Evolutionary conservation across 2,329 filamentous ascomycete genomes (phyloP).

Genomic region (Ophiocordyceps sinensis): DNA sequence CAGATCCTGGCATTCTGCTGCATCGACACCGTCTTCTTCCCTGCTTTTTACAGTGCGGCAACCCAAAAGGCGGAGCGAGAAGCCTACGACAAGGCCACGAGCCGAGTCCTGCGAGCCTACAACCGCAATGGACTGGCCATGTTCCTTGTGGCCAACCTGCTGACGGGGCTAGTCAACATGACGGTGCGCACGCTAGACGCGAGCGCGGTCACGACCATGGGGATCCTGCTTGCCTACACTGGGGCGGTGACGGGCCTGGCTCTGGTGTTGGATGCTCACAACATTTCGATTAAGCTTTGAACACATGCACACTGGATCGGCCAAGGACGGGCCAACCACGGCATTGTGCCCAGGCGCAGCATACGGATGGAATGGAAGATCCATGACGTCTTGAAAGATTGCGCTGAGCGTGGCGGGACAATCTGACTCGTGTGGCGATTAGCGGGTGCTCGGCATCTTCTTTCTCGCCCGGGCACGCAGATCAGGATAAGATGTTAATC

Average conservation of each 20-base stretch:
- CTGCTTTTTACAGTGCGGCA: slow-evolving; percentile 46
- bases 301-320: background rate
- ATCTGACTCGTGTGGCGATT: background rate
- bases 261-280: slow-evolving; percentile 45
- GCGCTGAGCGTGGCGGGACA: background rate
- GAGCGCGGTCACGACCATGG: slow-evolving; percentile 50
- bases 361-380: too few relatives aligned
- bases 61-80: slow-evolving; percentile 44
- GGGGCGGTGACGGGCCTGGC: slow-evolving; percentile 52
- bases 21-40: slow-evolving; percentile 68
- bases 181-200: slow-evolving; percentile 69
- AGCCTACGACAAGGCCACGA: slow-evolving; percentile 56
- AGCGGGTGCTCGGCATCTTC: background rate
- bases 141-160: slow-evolving; percentile 76
- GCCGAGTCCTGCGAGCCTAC: slow-evolving; percentile 64
- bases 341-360: too few relatives aligned
- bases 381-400: background rate
- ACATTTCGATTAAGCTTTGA: slow-evolving; percentile 59
- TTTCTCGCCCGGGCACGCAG: background rate
- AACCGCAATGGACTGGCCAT: slow-evolving; percentile 79
- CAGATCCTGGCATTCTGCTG: slow-evolving; percentile 67
- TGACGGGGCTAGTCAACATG: slow-evolving; percentile 84
- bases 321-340: too few relatives aligned
- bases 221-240: slow-evolving; percentile 60
- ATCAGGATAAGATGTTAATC: too few relatives aligned